Evolutionary conservation across 106 monocot genomes (phyloP).

Genomic region (Platanthera guangdongensis): DNA sequence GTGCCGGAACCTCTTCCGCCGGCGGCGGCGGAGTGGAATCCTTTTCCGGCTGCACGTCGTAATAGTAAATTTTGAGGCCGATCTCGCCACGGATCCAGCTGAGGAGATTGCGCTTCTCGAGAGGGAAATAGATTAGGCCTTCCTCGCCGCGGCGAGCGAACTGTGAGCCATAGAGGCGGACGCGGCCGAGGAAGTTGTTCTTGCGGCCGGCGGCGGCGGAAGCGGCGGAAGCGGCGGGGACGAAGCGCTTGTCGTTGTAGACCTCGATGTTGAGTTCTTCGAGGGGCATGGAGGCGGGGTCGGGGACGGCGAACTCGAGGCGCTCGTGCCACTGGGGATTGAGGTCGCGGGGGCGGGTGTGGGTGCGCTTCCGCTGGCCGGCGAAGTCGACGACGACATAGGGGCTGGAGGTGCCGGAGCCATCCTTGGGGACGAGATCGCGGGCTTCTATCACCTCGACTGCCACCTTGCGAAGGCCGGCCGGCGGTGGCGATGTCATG

Average conservation of each 20-base stretch:
- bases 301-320: conserved; percentile 68
- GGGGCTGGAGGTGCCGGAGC: conserved; percentile 74
- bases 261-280: conserved; percentile 83
- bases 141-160: conserved; percentile 66
- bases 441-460: conserved; percentile 90
- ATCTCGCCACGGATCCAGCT: conserved; percentile 93
- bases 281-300: conserved; percentile 51
- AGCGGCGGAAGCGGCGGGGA: conserved; percentile 18
- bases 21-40: conserved; percentile 9
- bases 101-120: conserved; percentile 72
- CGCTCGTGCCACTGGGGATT: conserved; percentile 85
- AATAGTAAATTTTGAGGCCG: conserved; percentile 82
- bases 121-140: conserved; percentile 81
- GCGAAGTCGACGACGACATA: conserved; percentile 83
- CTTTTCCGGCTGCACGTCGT: conserved; percentile 27
- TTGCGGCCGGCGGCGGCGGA: conserved; percentile 28
- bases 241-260: conserved; percentile 60
- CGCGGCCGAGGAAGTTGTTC: conserved; percentile 86
- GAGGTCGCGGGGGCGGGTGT: conserved; percentile 47
- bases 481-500: conserved; percentile 17
- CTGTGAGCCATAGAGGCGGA: conserved; percentile 75
- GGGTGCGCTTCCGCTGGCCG: conserved; percentile 87
- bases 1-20: conserved; percentile 7
- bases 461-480: conserved; percentile 36
- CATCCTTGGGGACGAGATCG: conserved; percentile 89